Percentiles rank a stretch among this genome's conserved stretches.
Evolutionary conservation across 129 eudicot genomes (phyloP).

Genomic region (Pulicaria dysenterica): DNA sequence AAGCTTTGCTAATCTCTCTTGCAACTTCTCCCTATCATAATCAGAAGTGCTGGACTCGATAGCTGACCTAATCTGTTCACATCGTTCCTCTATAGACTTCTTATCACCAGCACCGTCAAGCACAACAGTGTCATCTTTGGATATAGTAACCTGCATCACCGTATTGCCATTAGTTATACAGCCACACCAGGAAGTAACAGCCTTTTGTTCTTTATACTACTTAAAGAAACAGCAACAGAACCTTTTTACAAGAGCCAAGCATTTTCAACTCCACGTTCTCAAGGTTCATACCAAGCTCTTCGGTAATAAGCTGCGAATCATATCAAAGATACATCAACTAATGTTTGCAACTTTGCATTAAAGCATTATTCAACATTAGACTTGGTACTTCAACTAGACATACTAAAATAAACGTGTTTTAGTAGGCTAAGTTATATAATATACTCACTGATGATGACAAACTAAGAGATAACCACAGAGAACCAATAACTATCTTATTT

Average conservation of each 20-base stretch:
- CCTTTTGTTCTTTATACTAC: background rate
- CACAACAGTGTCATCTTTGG: background rate
- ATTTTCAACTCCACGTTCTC: constrained; percentile 58
- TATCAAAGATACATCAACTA: background rate
- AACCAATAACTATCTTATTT: background rate
- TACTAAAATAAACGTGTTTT: background rate
- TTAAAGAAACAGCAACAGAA: background rate
- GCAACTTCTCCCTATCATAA: constrained; percentile 73
- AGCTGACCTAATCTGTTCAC: constrained; percentile 53
- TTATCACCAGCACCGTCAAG: background rate
- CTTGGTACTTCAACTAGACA: background rate
- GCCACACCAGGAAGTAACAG: background rate
- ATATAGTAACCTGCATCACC: background rate
- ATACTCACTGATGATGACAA: background rate
- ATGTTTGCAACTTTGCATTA: background rate
- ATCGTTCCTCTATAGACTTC: background rate
- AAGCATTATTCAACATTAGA: background rate
- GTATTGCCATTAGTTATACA: background rate
- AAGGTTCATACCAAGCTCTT: constrained; percentile 76
- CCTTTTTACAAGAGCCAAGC: constrained; percentile 82
- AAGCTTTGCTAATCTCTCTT: constrained; percentile 75
- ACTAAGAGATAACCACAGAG: background rate
- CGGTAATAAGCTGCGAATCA: constrained; percentile 54
- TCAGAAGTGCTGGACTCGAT: constrained; percentile 63
- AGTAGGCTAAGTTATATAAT: background rate